These are phyloP conservation scores for Colletotrichum endophyticum DNA, from an alignment of 2,329 filamentous ascomycete species.

Conservation along the genomic window DNA sequence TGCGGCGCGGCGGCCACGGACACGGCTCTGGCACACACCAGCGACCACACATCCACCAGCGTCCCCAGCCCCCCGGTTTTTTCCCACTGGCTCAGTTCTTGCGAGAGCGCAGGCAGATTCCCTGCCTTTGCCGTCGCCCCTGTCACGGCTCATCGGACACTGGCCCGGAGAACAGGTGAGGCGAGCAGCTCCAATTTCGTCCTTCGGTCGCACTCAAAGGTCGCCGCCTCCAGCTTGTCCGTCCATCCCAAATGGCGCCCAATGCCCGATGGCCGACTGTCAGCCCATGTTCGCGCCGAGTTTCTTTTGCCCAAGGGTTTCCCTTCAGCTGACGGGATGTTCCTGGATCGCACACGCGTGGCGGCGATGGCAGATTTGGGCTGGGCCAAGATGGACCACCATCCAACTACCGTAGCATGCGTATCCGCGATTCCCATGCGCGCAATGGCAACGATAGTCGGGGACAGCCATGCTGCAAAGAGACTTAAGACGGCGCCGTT, in stretches of 20 bases:
- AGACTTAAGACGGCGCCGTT: neutral
- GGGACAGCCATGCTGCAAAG: neutral
- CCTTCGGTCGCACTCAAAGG: neutral
- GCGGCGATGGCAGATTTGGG: neutral
- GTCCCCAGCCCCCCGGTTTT: conserved; percentile 10
- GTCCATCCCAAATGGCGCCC: conserved; percentile 1
- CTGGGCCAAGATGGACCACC: neutral
- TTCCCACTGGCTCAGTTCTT: neutral
- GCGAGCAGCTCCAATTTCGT: conserved; percentile 5
- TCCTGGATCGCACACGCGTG: conserved; percentile 1
- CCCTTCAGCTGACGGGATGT: neutral
- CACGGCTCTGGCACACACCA: neutral
- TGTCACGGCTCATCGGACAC: conserved; percentile 5
- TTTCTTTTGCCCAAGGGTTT: neutral
- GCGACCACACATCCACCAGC: neutral
- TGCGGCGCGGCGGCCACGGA: neutral
- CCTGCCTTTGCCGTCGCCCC: neutral
- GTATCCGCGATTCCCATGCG: conserved; percentile 3
- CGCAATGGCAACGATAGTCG: neutral
- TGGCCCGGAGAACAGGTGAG: conserved; percentile 4
- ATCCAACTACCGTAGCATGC: neutral
- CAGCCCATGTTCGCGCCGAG: neutral
- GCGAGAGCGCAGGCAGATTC: neutral
- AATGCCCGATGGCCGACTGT: neutral
- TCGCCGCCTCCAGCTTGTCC: neutral